A percentile compares a stretch with the other conserved stretches of the same genome.
These are phyloP conservation scores for Aspergillus sp. DNA, from an alignment of 2,329 filamentous ascomycete species.

Conservation along the genomic window DNA sequence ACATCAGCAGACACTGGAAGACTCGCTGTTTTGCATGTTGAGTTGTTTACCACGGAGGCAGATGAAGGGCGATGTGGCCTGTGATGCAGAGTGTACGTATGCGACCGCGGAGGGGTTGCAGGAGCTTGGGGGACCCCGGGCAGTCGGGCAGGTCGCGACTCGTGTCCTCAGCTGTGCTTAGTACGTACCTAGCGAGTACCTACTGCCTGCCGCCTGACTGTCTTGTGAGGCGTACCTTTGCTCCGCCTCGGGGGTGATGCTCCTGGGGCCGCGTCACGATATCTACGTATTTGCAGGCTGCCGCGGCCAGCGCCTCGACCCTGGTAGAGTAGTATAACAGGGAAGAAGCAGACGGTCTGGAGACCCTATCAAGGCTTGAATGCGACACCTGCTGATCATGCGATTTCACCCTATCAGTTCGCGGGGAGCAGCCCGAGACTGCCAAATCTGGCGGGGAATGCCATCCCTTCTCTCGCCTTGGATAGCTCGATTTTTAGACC, in stretches of 20 bases:
- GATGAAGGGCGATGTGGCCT: too few relatives aligned
- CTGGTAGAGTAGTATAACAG: background rate
- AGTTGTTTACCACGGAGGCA: too few relatives aligned
- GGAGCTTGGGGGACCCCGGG: background rate
- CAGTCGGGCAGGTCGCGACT: background rate
- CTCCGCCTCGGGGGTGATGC: background rate
- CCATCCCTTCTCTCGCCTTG: background rate
- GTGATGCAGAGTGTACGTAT: background rate
- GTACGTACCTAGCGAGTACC: too few relatives aligned
- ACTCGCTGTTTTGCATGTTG: too few relatives aligned
- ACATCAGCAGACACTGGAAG: slow-evolving; percentile 6
- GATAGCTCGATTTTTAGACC: background rate
- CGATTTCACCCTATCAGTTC: slow-evolving; percentile 21
- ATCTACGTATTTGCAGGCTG: background rate
- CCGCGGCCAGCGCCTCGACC: slow-evolving; percentile 1
- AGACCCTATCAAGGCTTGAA: slow-evolving; percentile 2
- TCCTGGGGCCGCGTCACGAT: background rate
- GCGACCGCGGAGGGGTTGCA: background rate
- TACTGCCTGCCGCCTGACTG: background rate
- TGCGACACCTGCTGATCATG: slow-evolving; percentile 19
- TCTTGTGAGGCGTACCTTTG: background rate
- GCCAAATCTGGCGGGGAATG: slow-evolving; percentile 14
- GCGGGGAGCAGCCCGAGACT: slow-evolving; percentile 14
- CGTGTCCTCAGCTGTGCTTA: background rate
- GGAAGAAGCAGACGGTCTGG: background rate